These are phyloP conservation scores for Inonotus hispidus DNA, from an alignment of 1,284 basidiomycete species.

Conservation along the genomic window DNA sequence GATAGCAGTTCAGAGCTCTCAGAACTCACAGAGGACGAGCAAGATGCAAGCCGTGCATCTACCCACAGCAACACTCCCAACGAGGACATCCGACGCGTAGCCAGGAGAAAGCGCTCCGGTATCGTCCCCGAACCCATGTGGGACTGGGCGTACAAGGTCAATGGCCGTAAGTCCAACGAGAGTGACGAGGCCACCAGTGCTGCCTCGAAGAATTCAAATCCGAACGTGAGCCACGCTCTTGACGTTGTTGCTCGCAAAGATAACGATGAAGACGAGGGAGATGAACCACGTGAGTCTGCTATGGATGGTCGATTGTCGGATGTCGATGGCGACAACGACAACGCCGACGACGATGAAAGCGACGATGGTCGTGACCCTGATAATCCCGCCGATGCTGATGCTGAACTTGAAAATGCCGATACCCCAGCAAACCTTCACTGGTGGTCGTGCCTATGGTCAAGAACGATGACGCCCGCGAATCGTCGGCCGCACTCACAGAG, in stretches of 20 bases:
- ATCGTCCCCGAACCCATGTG: slow-evolving; percentile 71
- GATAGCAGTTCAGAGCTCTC: slow-evolving; percentile 72
- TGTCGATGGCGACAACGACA: slow-evolving; percentile 6
- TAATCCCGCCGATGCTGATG: slow-evolving; percentile 3
- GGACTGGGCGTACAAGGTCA: slow-evolving; percentile 62
- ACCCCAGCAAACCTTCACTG: background rate
- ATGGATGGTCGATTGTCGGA: slow-evolving; percentile 1
- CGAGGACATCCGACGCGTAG: slow-evolving; percentile 27
- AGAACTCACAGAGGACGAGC: slow-evolving; percentile 75
- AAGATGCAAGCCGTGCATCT: slow-evolving; percentile 24
- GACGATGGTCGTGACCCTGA: slow-evolving; percentile 13
- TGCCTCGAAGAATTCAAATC: slow-evolving; percentile 48
- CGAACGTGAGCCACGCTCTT: slow-evolving; percentile 42
- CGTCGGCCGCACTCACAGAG: slow-evolving; percentile 24
- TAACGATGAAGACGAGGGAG: slow-evolving; percentile 17
- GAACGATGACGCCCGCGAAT: slow-evolving; percentile 9
- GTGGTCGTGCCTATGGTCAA: background rate
- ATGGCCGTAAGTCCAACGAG: slow-evolving; percentile 17
- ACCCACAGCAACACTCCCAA: slow-evolving; percentile 9
- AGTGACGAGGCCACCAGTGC: slow-evolving; percentile 25
- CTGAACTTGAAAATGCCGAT: slow-evolving; percentile 24
- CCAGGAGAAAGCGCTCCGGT: slow-evolving; percentile 55
- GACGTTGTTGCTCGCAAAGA: slow-evolving; percentile 28
- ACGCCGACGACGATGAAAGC: background rate
- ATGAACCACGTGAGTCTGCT: background rate